phyloP scores from a whole-genome alignment of 345 rosid species.

The Boechera retrofracta region DNA sequence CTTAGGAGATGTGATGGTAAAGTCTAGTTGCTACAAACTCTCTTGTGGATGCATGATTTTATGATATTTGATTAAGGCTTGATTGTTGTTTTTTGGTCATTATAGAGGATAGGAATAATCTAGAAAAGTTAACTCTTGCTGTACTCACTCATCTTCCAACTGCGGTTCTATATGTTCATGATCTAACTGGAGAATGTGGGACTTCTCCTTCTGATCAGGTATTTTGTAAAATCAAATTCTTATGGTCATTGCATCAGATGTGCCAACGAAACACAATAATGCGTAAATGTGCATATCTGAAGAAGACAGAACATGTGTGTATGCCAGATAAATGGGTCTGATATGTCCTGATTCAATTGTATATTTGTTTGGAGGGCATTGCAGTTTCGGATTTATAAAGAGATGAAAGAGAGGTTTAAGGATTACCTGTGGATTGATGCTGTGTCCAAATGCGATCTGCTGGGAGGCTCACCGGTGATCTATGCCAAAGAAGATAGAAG shows the following conservation, averaged over 20 bases:
- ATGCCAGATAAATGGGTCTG: neutral
- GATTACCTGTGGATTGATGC: conserved; percentile 88
- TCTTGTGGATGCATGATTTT: neutral
- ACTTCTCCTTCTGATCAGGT: conserved; percentile 93
- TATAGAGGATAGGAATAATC: conserved; percentile 87
- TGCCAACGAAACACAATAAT: neutral
- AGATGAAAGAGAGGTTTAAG: conserved; percentile 71
- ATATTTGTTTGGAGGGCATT: conserved; percentile 26
- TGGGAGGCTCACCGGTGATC: conserved; percentile 61
- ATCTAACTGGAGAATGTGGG: conserved; percentile 95
- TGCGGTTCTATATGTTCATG: conserved; percentile 89
- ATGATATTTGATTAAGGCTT: neutral
- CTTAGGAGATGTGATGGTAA: conserved; percentile 87
- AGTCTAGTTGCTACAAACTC: conserved; percentile 26
- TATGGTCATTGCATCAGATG: conserved; percentile 10
- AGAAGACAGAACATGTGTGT: conserved; percentile 9
- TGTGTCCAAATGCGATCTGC: conserved; percentile 82
- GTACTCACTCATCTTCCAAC: conserved; percentile 95
- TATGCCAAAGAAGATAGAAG: conserved; percentile 63
- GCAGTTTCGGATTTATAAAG: conserved; percentile 85
- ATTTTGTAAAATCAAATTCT: conserved; percentile 23
- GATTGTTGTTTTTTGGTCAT: conserved; percentile 1
- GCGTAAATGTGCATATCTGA: neutral
- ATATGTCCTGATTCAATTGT: conserved; percentile 20
- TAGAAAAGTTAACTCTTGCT: conserved; percentile 91